Conservation (phyloP, 1,139 yeast genomes). For the Schizosaccharomyces versatilis region DNA sequence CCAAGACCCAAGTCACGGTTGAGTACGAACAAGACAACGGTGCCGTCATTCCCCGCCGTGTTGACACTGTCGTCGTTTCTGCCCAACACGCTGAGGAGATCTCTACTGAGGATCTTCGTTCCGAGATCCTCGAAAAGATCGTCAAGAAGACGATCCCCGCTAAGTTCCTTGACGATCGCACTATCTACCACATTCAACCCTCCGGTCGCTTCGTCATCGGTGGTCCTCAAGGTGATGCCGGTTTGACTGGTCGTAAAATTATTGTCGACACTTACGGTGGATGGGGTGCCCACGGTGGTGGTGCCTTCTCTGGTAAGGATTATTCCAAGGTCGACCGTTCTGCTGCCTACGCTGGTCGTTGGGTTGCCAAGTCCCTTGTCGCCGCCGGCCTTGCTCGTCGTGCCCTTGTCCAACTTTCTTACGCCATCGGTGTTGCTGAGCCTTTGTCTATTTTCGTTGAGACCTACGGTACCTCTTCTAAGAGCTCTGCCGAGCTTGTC, state of each 20-base stretch:
- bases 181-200: conserved; percentile 95
- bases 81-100: conserved; percentile 95
- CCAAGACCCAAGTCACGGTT: conserved; percentile 97
- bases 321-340: conserved; percentile 99
- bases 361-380: conserved; percentile 97
- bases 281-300: conserved; percentile 99
- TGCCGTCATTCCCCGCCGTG: conserved; percentile 85
- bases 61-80: conserved; percentile 91
- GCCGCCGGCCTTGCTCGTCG: conserved; percentile 89
- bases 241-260: conserved; percentile 97
- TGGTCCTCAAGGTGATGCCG: conserved; percentile 99
- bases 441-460: conserved; percentile 94
- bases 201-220: conserved; percentile 99
- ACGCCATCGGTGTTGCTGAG: conserved; percentile 99
- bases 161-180: conserved; percentile 74
- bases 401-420: conserved; percentile 93
- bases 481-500: conserved; percentile 73
- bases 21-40: conserved; percentile 88
- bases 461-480: conserved; percentile 89
- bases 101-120: conserved; percentile 76
- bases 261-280: conserved; percentile 99
- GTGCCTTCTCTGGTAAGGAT: conserved; percentile 99
- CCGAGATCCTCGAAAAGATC: conserved; percentile 53
- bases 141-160: conserved; percentile 84
- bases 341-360: conserved; percentile 99